Evolutionary conservation across 2,329 filamentous ascomycete species (phyloP).

Genomic region (Claviceps purpurea): DNA sequence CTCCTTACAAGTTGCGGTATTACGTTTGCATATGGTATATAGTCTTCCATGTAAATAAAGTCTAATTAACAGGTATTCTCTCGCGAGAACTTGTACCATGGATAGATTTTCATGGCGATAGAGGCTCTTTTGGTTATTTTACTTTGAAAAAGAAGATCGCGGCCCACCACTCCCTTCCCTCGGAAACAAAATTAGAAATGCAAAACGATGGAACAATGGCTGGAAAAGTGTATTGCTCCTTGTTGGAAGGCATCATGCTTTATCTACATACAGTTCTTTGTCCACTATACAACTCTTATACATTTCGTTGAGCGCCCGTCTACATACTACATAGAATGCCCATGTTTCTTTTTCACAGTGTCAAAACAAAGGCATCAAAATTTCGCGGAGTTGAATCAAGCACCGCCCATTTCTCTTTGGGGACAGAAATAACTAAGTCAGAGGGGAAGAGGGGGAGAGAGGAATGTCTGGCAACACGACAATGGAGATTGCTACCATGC

Average conservation of each 20-base stretch:
- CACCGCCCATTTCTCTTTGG: no score
- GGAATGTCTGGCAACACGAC: neutral
- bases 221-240: neutral
- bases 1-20: no score
- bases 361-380: neutral
- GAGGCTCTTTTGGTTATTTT: neutral
- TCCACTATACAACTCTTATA: neutral
- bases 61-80: neutral
- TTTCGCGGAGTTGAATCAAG: neutral
- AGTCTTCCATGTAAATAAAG: no score
- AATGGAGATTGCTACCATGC: constrained; percentile 55
- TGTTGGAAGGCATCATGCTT: neutral
- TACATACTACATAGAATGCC: neutral
- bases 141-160: neutral
- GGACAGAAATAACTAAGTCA: no score
- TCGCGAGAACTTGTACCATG: neutral
- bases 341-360: neutral
- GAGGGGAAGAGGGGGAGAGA: neutral
- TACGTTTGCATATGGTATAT: no score
- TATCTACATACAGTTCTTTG: neutral
- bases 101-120: neutral
- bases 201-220: neutral
- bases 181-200: neutral
- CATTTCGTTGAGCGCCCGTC: neutral
- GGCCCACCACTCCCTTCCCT: no score